Percentiles rank a stretch among this genome's conserved stretches.
Evolutionary conservation across 208 protist species (phyloP).

Genomic region (Spironucleus salmonicida): DNA sequence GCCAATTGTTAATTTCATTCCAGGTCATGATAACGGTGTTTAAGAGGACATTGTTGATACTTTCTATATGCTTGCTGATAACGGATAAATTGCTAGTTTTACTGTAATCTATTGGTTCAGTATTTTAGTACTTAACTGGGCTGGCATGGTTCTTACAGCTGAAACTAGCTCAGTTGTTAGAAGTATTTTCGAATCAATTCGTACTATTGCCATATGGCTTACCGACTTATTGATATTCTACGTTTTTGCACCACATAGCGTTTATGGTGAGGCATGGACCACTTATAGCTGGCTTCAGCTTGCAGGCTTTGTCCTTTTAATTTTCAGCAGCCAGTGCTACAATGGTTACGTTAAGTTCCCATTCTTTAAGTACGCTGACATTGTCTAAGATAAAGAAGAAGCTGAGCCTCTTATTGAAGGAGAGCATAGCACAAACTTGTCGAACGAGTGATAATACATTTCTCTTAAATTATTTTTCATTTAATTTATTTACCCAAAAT

Average conservation of each 20-base stretch:
- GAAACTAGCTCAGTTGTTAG: conserved; percentile 36
- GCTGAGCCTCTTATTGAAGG: no score
- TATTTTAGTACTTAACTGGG: conserved; percentile 46
- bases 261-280: conserved; percentile 44
- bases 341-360: conserved; percentile 27
- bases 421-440: no score
- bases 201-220: conserved; percentile 48
- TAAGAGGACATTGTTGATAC: conserved; percentile 40
- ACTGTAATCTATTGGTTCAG: conserved; percentile 37
- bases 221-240: conserved; percentile 46
- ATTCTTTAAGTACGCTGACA: conserved; percentile 26
- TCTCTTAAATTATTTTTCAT: no score
- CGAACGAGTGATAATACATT: no score
- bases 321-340: conserved; percentile 21
- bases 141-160: conserved; percentile 48
- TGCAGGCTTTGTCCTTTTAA: conserved; percentile 41
- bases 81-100: background rate
- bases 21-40: conserved; percentile 29
- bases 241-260: conserved; percentile 25
- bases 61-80: conserved; percentile 38
- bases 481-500: no score
- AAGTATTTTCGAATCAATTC: conserved; percentile 46
- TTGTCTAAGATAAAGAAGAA: no score
- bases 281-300: conserved; percentile 45
- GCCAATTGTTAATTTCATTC: conserved; percentile 57